Evolutionary conservation across 169 alveolate genomes (phyloP).

Genomic region (Plasmodium chabaudi): DNA sequence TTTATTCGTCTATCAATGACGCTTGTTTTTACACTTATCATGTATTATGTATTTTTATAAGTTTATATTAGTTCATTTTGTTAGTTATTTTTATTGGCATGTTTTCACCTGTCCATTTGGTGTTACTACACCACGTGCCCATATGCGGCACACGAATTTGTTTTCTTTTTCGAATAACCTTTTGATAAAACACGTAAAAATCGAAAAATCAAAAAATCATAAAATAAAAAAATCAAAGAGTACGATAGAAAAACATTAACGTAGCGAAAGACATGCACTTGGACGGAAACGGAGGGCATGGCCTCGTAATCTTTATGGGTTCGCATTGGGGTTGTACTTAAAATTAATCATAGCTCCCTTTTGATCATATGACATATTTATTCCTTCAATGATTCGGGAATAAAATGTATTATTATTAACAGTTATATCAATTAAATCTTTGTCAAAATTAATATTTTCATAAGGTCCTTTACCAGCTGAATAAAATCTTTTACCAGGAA

Average conservation of each 20-base stretch:
- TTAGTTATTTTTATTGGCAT: background rate
- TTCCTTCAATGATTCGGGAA: slow-evolving; percentile 56
- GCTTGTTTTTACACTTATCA: background rate
- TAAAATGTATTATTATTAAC: slow-evolving; percentile 58
- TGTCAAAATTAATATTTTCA: slow-evolving; percentile 61
- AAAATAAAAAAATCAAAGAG: too few species aligned
- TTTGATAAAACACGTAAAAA: too few species aligned
- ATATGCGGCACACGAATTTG: too few species aligned
- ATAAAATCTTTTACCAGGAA: slow-evolving; percentile 63
- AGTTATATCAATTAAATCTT: slow-evolving; percentile 38
- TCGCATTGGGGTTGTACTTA: slow-evolving; percentile 14
- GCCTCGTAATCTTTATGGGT: background rate
- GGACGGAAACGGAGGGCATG: background rate
- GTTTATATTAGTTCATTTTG: background rate
- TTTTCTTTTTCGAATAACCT: too few species aligned
- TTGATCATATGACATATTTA: slow-evolving; percentile 39
- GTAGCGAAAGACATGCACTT: background rate
- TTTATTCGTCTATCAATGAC: background rate
- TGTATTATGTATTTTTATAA: too few species aligned
- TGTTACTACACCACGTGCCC: too few species aligned
- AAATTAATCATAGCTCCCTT: slow-evolving; percentile 58
- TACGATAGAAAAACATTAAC: too few species aligned
- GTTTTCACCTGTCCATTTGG: too few species aligned
- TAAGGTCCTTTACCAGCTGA: slow-evolving; percentile 37
- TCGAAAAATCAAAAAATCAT: too few species aligned